Base-by-base conservation (phyloP, 2,329 filamentous ascomycete genomes). In the Dactylellina drechsleri region DNA sequence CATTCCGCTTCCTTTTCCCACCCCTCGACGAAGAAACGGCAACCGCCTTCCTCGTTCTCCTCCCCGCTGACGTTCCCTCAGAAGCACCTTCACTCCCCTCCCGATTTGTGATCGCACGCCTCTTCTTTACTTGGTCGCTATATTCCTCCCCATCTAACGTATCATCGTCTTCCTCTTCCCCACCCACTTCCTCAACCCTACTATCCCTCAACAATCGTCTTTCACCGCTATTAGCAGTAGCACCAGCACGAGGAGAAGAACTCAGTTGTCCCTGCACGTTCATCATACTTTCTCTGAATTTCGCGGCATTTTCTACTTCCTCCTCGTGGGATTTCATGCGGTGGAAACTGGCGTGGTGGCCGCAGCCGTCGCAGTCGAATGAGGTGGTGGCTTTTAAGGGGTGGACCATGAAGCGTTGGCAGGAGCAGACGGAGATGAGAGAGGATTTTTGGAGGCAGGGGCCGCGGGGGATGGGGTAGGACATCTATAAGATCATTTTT, bases 321-420 rank as follows among this genome's bases (percentile, higher is more conserved):
- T 79, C 78, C 16, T 59, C 78, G 40, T 77, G 71, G 66, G 85
- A 86, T 74, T 86, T 84, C 81, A 87, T 82, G 59, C 79, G 83
- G 79, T 87, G 86, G 77, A 86, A 87, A 10, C 83, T 84, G 5
- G 86, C 85, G 77, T 87, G 86, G 78, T 87, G 86, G 31, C 79
- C 80, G 77, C 86, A 87, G 57, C 86, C 86, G 78, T 87, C 86
- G 79, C 86, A 87, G 76, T 86, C 84, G 80, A 85, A 87, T 5
- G 83, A 84, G 0, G 84, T 85, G 8, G 84, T 57, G 78, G 84
- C 85, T 81, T 87, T 86, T 50, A 87, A 81, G 0, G 86, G 86
- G 79, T 87, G 86, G 5, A 86, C 80, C 86, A 87, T 87, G 81
- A 87, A 87, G 16, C 86, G 82, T 49, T 86, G 80, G 78, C 86